Evolutionary conservation across 176 grass and related monocot genomes (phyloP).

Genomic region (Bromus sterilis): DNA sequence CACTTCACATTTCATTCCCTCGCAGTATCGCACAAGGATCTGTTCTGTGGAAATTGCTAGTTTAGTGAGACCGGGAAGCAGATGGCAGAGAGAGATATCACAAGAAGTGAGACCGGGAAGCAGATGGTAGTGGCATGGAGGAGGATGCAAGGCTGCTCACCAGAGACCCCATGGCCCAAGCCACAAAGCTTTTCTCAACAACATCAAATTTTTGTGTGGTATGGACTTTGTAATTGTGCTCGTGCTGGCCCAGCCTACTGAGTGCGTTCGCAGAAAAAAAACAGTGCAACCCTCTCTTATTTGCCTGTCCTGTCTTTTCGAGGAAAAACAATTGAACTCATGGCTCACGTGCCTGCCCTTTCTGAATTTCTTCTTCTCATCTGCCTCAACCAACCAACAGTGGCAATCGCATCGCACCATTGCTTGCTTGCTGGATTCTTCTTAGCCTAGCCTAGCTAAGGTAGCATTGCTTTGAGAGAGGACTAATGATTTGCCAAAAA

Average conservation of each 20-base stretch:
- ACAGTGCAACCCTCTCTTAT: background rate
- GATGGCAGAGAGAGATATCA: no score
- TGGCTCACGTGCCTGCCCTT: background rate
- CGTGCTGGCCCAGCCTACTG: slow-evolving; percentile 18
- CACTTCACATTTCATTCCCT: no score
- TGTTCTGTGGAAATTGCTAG: no score
- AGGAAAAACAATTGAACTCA: background rate
- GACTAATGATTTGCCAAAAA: no score
- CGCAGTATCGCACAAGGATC: no score
- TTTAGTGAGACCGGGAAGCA: no score
- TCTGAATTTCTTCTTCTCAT: background rate
- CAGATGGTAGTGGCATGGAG: background rate
- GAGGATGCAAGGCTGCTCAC: no score
- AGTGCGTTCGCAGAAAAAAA: slow-evolving; percentile 24
- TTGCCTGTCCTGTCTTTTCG: background rate
- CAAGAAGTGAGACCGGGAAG: no score
- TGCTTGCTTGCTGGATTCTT: background rate
- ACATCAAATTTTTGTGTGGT: no score
- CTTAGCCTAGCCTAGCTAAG: background rate
- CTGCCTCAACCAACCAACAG: background rate
- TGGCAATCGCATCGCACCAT: background rate
- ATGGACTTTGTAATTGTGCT: background rate
- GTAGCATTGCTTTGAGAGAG: background rate
- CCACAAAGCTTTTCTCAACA: no score
- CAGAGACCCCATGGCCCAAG: no score